phyloP scores from a whole-genome alignment of 2,329 filamentous ascomycete genomes.

The Calcarisporium arbuscula region DNA sequence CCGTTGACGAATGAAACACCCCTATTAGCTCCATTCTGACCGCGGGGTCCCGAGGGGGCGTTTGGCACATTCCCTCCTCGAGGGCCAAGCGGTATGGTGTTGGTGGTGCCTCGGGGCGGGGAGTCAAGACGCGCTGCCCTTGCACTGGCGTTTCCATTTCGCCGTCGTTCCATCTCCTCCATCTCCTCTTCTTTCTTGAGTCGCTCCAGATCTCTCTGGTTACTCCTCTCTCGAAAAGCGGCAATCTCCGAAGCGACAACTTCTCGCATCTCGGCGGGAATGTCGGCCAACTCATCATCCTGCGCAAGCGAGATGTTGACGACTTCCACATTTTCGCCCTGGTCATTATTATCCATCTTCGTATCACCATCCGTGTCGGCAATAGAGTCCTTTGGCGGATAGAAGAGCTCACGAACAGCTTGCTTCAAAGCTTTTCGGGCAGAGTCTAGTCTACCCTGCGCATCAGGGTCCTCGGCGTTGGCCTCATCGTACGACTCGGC shows the following conservation, averaged over 20 bases:
- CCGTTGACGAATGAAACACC: constrained; percentile 75
- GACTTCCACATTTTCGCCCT: constrained; percentile 68
- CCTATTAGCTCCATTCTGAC: constrained; percentile 56
- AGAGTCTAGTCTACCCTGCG: constrained; percentile 62
- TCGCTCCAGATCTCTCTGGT: constrained; percentile 79
- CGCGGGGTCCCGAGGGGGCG: constrained; percentile 61
- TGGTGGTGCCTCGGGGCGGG: constrained; percentile 63
- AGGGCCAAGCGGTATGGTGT: constrained; percentile 36
- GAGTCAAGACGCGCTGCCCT: constrained; percentile 65
- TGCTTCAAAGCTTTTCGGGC: constrained; percentile 62
- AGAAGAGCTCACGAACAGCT: constrained; percentile 65
- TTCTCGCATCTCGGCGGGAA: constrained; percentile 92
- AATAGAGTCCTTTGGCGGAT: constrained; percentile 45
- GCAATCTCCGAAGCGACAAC: constrained; percentile 91
- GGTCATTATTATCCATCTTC: constrained; percentile 59
- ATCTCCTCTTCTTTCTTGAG: constrained; percentile 85
- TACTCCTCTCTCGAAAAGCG: constrained; percentile 88
- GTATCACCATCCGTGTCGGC: constrained; percentile 61
- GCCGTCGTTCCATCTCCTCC: constrained; percentile 74
- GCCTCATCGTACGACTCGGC: constrained; percentile 73
- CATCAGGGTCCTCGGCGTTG: constrained; percentile 55
- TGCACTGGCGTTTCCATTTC: constrained; percentile 56
- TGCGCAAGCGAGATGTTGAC: constrained; percentile 81
- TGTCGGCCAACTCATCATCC: constrained; percentile 92
- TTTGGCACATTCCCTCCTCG: constrained; percentile 52